These are phyloP conservation scores for Gossypium gossypioides DNA, from an alignment of 441 rosid species.

Conservation along the genomic window DNA sequence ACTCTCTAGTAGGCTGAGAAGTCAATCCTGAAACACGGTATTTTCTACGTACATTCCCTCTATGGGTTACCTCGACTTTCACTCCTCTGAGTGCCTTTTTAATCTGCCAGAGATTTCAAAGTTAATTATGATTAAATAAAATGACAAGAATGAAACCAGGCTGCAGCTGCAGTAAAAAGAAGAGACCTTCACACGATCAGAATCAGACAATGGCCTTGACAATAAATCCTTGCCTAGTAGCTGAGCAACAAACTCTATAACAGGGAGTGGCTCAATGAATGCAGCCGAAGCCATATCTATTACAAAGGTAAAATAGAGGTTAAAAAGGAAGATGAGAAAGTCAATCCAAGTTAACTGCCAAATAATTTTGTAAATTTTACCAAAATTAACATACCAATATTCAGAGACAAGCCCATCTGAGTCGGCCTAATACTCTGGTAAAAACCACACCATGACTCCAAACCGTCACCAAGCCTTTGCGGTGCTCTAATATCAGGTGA, in stretches of 20 bases:
- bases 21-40: slow-evolving; percentile 96
- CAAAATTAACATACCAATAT: slow-evolving; percentile 49
- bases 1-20: slow-evolving; percentile 93
- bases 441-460: slow-evolving; percentile 97
- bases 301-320: neutral
- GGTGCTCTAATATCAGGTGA: slow-evolving; percentile 74
- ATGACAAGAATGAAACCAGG: slow-evolving; percentile 7
- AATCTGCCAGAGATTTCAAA: slow-evolving; percentile 37
- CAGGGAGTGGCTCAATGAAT: slow-evolving; percentile 96
- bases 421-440: slow-evolving; percentile 96
- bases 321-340: neutral
- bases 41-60: slow-evolving; percentile 79
- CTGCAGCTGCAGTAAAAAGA: neutral
- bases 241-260: slow-evolving; percentile 81
- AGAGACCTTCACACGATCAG: slow-evolving; percentile 84
- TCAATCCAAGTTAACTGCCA: neutral
- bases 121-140: slow-evolving; percentile 11
- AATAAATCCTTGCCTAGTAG: slow-evolving; percentile 77
- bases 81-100: slow-evolving; percentile 91
- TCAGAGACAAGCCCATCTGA: slow-evolving; percentile 88
- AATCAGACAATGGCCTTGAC: slow-evolving; percentile 76
- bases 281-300: slow-evolving; percentile 97
- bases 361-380: neutral
- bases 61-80: slow-evolving; percentile 92
- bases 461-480: slow-evolving; percentile 82